Evolutionary conservation across 768 basidiomycete species (phyloP).

Genomic region (Pholiota conissans): DNA sequence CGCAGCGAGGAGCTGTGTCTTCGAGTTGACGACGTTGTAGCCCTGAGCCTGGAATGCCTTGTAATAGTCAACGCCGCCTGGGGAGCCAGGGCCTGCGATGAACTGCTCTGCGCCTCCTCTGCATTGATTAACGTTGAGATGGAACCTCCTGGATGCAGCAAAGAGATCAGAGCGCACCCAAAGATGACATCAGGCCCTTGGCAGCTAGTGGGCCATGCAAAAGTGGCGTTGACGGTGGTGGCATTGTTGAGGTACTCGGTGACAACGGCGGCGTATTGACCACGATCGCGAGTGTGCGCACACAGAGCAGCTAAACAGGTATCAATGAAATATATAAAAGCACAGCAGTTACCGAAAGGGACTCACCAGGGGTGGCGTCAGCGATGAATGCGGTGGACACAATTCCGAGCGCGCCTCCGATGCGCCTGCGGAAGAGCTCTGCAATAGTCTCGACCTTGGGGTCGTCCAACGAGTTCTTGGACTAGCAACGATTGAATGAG

Average conservation of each 20-base stretch:
- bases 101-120: conserved; percentile 47
- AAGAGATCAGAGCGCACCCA: conserved; percentile 26
- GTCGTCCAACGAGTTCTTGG: conserved; percentile 39
- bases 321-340: background rate
- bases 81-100: conserved; percentile 36
- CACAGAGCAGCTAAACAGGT: conserved; percentile 35
- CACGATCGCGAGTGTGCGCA: conserved; percentile 41
- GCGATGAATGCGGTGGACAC: conserved; percentile 46
- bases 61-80: conserved; percentile 41
- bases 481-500: conserved; percentile 23
- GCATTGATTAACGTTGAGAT: background rate
- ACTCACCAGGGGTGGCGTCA: conserved; percentile 42
- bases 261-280: conserved; percentile 33
- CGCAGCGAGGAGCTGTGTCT: conserved; percentile 31
- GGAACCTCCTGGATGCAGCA: too few species aligned
- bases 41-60: conserved; percentile 38
- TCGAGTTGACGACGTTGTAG: conserved; percentile 41
- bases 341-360: background rate
- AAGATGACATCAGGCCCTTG: conserved; percentile 43
- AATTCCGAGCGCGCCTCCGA: conserved; percentile 42
- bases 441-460: conserved; percentile 46
- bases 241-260: conserved; percentile 37
- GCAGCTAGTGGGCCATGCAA: conserved; percentile 43
- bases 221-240: conserved; percentile 28
- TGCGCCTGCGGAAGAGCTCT: conserved; percentile 40